phyloP scores from a whole-genome alignment of 2,329 filamentous ascomycete species.

The Aspergillus versicolor region DNA sequence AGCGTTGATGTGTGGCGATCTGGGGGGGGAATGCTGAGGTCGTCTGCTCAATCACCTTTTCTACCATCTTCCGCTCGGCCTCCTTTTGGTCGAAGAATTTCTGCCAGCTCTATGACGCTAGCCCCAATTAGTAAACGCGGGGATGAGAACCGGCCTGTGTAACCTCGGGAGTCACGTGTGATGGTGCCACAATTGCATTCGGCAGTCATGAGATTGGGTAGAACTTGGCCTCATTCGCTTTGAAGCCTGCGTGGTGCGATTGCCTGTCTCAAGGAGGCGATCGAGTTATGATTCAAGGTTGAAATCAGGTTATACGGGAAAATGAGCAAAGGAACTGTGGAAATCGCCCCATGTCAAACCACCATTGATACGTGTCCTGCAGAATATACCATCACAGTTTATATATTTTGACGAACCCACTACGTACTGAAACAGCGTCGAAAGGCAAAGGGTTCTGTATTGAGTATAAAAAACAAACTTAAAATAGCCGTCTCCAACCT shows the following conservation, averaged over 20 bases:
- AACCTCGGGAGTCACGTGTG: slow-evolving; percentile 11
- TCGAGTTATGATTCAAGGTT: not conserved
- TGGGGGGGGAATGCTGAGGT: slow-evolving; percentile 7
- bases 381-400: not conserved
- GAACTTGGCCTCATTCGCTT: not conserved
- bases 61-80: slow-evolving; percentile 13
- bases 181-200: not conserved
- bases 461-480: not conserved
- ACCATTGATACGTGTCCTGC: not conserved
- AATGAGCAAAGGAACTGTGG: too few species aligned
- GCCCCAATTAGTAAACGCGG: slow-evolving; percentile 22
- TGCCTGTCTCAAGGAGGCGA: not conserved
- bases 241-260: not conserved
- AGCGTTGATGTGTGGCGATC: slow-evolving; percentile 4
- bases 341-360: too few species aligned
- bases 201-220: not conserved
- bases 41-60: slow-evolving; percentile 19
- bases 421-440: too few species aligned
- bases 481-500: not conserved
- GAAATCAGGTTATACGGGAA: too few species aligned
- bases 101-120: slow-evolving; percentile 22
- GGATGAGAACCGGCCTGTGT: slow-evolving; percentile 4
- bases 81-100: slow-evolving; percentile 18
- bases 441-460: not conserved
- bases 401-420: not conserved